phyloP scores from a whole-genome alignment of 805 yeast species.

The Ogataea angusta region DNA sequence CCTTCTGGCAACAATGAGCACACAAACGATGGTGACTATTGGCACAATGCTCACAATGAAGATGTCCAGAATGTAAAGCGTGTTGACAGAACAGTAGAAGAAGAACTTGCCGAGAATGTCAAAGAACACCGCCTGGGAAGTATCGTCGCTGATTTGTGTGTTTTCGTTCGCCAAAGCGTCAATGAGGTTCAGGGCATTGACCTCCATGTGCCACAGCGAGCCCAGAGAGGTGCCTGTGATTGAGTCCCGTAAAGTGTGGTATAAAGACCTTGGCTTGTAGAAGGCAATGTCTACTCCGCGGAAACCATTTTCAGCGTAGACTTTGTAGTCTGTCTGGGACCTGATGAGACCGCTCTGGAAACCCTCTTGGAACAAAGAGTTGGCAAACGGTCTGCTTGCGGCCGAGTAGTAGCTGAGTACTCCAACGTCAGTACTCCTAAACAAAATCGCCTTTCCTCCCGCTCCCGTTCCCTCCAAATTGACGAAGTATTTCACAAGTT shows the following conservation, averaged over 20 bases:
- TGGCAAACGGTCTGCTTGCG: slow-evolving; percentile 70
- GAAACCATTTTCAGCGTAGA: slow-evolving; percentile 63
- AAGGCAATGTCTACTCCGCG: slow-evolving; percentile 91
- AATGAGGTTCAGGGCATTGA: slow-evolving; percentile 62
- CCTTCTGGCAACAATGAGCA: slow-evolving; percentile 44
- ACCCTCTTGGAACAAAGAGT: slow-evolving; percentile 80
- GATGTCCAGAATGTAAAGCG: slow-evolving; percentile 50
- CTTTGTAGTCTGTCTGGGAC: slow-evolving; percentile 83
- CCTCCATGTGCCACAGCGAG: slow-evolving; percentile 83
- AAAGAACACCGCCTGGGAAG: slow-evolving; percentile 55
- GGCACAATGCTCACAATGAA: slow-evolving; percentile 55
- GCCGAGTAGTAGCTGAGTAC: slow-evolving; percentile 55
- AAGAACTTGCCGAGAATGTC: slow-evolving; percentile 61
- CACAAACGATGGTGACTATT: slow-evolving; percentile 43
- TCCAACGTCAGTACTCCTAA: slow-evolving; percentile 79
- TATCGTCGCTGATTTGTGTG: slow-evolving; percentile 31
- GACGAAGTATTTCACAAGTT: slow-evolving; percentile 58
- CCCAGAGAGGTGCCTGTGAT: slow-evolving; percentile 60
- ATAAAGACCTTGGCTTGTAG: slow-evolving; percentile 76
- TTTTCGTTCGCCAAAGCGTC: slow-evolving; percentile 39
- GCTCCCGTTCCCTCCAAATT: slow-evolving; percentile 93
- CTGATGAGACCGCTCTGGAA: slow-evolving; percentile 67
- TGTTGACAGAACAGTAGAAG: slow-evolving; percentile 48
- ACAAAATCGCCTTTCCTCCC: slow-evolving; percentile 79
- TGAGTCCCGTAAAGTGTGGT: slow-evolving; percentile 76